These are phyloP conservation scores for Sporothrix brunneoviolacea DNA, from an alignment of 2,329 filamentous ascomycete genomes.

Conservation along the genomic window DNA sequence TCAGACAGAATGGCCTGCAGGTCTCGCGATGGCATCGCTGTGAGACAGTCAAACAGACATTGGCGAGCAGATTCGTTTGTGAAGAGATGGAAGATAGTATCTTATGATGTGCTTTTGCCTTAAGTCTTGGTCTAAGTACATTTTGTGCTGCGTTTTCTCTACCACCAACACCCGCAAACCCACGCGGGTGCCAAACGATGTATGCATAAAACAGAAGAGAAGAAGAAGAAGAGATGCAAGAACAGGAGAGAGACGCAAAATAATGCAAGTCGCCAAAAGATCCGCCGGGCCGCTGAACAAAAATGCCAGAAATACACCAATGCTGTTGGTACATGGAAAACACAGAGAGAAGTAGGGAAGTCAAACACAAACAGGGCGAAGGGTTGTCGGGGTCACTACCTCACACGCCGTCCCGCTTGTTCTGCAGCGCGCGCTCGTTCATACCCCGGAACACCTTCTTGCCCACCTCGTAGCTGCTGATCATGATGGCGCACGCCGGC, in stretches of 20 bases:
- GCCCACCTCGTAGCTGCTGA: conserved; percentile 92
- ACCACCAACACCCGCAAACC: not conserved
- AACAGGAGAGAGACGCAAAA: not conserved
- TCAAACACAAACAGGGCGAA: not conserved
- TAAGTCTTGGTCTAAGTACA: too few relatives aligned
- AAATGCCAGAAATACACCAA: not conserved
- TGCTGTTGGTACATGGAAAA: not conserved
- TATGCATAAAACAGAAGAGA: not conserved
- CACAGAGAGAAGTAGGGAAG: not conserved
- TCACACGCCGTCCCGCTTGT: conserved; percentile 4
- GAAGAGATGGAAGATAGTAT: too few relatives aligned
- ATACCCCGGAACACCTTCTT: conserved; percentile 77
- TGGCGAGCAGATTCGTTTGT: too few relatives aligned
- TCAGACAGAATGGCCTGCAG: not conserved
- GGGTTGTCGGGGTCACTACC: not conserved
- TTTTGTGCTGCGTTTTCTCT: not conserved
- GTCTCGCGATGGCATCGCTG: not conserved
- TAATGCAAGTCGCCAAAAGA: not conserved
- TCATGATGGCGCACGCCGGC: conserved; percentile 97
- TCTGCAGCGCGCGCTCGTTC: conserved; percentile 48
- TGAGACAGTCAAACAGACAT: not conserved
- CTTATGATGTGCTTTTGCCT: too few relatives aligned
- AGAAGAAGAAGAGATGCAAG: not conserved
- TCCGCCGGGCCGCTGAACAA: not conserved
- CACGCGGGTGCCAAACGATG: too few relatives aligned